Conservation (phyloP, 352 stramenopile species). For the Thalassiosira mediterranea region DNA sequence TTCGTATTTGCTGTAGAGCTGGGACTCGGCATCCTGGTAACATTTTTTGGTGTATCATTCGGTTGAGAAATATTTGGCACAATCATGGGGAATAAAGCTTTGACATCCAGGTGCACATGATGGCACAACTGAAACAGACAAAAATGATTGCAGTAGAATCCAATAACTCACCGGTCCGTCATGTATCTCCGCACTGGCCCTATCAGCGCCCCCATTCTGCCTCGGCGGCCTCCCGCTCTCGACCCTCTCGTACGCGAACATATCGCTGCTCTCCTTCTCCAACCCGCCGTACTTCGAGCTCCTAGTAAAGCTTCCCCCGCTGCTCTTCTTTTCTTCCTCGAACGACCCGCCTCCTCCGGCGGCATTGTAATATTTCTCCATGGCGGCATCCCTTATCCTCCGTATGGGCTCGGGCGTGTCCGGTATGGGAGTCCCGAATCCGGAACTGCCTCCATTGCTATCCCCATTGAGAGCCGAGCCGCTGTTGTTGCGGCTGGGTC, state of each 20-base stretch:
- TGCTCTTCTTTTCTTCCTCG: slow-evolving; percentile 32
- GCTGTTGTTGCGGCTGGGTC: background rate
- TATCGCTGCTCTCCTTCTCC: slow-evolving; percentile 61
- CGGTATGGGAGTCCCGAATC: slow-evolving; percentile 38
- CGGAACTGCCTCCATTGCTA: no score
- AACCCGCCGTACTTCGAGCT: slow-evolving; percentile 60
- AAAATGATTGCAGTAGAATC: no score
- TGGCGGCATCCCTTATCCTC: slow-evolving; percentile 10
- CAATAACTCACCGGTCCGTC: slow-evolving; percentile 49
- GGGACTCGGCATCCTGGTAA: slow-evolving; percentile 59
- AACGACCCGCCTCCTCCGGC: slow-evolving; percentile 9
- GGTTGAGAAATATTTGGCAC: no score
- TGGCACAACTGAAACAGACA: background rate
- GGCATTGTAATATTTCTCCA: slow-evolving; percentile 16
- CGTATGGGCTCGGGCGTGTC: slow-evolving; percentile 25
- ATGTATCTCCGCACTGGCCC: slow-evolving; percentile 34
- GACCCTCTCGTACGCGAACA: slow-evolving; percentile 14
- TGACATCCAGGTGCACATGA: background rate
- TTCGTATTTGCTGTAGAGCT: slow-evolving; percentile 76
- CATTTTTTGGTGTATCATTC: no score
- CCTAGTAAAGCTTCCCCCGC: slow-evolving; percentile 11
- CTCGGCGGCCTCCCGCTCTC: background rate
- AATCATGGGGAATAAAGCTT: background rate
- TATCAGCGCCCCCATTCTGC: background rate
- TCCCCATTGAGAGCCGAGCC: background rate